Percentiles rank a stretch among this genome's conserved stretches.
These are phyloP conservation scores for Dryadomyces sulphureus DNA, from an alignment of 2,329 filamentous ascomycete genomes.

Conservation along the genomic window DNA sequence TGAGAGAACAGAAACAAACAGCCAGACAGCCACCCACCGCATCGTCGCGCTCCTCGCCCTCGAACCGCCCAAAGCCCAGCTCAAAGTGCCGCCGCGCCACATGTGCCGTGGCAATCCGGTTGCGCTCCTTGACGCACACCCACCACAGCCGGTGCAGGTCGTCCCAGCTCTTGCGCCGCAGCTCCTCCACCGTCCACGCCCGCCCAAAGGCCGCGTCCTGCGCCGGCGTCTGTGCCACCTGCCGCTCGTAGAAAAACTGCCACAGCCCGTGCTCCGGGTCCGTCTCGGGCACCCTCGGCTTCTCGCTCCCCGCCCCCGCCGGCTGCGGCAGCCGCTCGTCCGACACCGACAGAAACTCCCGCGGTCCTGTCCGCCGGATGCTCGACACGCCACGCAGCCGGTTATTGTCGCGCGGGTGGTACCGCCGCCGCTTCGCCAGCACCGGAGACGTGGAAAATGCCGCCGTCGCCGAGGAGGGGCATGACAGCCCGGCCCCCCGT, in stretches of 20 bases:
- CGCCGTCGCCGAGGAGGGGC: not conserved
- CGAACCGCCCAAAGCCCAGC: constrained; percentile 58
- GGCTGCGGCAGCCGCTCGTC: constrained; percentile 62
- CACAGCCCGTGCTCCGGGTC: constrained; percentile 76
- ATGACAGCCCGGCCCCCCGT: not conserved
- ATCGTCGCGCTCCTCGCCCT: constrained; percentile 47
- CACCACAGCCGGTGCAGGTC: constrained; percentile 90
- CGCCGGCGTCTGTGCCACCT: constrained; percentile 53
- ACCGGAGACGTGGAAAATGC: constrained; percentile 41
- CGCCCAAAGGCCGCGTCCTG: constrained; percentile 63
- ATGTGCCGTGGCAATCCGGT: constrained; percentile 68
- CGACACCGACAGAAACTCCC: constrained; percentile 59
- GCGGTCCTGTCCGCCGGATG: constrained; percentile 61
- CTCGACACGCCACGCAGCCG: constrained; percentile 68
- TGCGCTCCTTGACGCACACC: constrained; percentile 82
- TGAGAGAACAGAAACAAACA: not conserved
- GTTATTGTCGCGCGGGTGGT: constrained; percentile 58
- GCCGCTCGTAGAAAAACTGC: constrained; percentile 70
- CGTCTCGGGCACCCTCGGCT: constrained; percentile 36
- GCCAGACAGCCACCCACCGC: constrained; percentile 37
- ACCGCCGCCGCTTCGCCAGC: constrained; percentile 26
- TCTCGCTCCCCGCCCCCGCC: constrained; percentile 25
- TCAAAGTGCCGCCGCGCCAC: constrained; percentile 52
- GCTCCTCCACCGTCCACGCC: constrained; percentile 70
- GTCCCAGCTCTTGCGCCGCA: constrained; percentile 83